Base-by-base conservation (phyloP, 768 basidiomycete genomes). In the Mycena vulgaris region DNA sequence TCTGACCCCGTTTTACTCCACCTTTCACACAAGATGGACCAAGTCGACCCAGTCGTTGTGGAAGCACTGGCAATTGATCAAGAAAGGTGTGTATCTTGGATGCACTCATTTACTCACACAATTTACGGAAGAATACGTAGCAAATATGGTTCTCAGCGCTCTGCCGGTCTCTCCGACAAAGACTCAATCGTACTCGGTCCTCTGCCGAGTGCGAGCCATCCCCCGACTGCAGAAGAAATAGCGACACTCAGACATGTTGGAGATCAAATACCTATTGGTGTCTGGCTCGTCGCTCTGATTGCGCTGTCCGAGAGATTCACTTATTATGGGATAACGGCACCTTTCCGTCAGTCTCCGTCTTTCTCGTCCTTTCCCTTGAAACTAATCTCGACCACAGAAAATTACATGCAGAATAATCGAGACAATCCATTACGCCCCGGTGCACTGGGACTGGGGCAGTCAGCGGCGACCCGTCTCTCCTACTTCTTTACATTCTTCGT, bases 401-500 rank as follows among this genome's bases (percentile, higher is more conserved):
- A 70, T 14, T 70, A 70, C 30, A 65, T 65, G 25, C 63, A 70
- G 42, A 70, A 70, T 25, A 17, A 1, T 13, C 56, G 69, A 7
- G 49, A 65, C 42, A 63, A 70, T 37, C 63, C 69, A 0, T 49
- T 70, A 5, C 69, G 57, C 13, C 69, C 57, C 16, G 69, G 69
- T 11, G 69, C 69, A 11, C 58, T 70, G 1, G 69, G 69, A 19
- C 58, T 65, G 23, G 69, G 69, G 11, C 49, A 70, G 17, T 47
- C 69, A 1, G 21, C 63, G 2, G 69, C 69, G 2, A 70, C 69
- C 3, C 69, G 69, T 5, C 57, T 70, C 28, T 60, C 63, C 4
- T 70, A 70, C 27, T 47, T 70, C 21, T 51, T 70, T 19, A 70
- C 69, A 2, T 70, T 70, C 45, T 21, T 70, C 21, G 63, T 65